These are phyloP conservation scores for Exophiala alcalophila DNA, from an alignment of 2,329 filamentous ascomycete species.

Conservation along the genomic window DNA sequence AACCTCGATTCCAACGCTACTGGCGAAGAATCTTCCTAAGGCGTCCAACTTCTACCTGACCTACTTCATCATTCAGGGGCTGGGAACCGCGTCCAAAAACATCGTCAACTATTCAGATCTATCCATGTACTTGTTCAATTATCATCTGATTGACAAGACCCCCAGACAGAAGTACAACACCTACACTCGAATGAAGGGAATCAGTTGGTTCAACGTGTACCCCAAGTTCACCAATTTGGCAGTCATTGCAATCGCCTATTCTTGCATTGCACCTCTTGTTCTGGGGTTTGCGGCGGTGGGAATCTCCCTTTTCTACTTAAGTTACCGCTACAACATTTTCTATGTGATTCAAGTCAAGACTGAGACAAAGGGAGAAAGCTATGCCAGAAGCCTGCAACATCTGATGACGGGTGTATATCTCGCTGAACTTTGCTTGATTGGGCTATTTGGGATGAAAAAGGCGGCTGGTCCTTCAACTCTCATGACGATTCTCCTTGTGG, in stretches of 20 bases:
- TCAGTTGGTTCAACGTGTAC: slow-evolving; percentile 82
- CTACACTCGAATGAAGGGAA: slow-evolving; percentile 70
- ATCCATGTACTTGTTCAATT: slow-evolving; percentile 51
- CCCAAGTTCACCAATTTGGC: slow-evolving; percentile 79
- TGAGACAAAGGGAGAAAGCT: slow-evolving; percentile 84
- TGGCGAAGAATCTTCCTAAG: slow-evolving; percentile 74
- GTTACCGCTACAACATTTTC: slow-evolving; percentile 86
- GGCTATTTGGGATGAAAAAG: slow-evolving; percentile 62
- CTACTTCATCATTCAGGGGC: slow-evolving; percentile 89
- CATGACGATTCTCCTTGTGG: slow-evolving; percentile 70
- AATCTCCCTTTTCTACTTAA: slow-evolving; percentile 75
- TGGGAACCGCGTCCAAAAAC: slow-evolving; percentile 57
- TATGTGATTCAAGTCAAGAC: slow-evolving; percentile 79
- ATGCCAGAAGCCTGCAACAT: slow-evolving; percentile 81
- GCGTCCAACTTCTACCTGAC: slow-evolving; percentile 93
- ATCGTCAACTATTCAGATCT: slow-evolving; percentile 35
- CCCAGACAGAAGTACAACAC: slow-evolving; percentile 74
- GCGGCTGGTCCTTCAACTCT: slow-evolving; percentile 62
- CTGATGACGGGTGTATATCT: slow-evolving; percentile 82
- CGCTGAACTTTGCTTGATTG: slow-evolving; percentile 77
- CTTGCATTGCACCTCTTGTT: slow-evolving; percentile 81
- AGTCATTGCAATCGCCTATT: slow-evolving; percentile 81
- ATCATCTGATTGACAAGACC: slow-evolving; percentile 46
- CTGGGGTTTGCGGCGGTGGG: slow-evolving; percentile 77
- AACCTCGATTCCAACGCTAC: slow-evolving; percentile 58